Evolutionary conservation across 148 eudicot species (phyloP), one percentile per base, ranked within the genome.

Genomic region (Cornus florida): DNA sequence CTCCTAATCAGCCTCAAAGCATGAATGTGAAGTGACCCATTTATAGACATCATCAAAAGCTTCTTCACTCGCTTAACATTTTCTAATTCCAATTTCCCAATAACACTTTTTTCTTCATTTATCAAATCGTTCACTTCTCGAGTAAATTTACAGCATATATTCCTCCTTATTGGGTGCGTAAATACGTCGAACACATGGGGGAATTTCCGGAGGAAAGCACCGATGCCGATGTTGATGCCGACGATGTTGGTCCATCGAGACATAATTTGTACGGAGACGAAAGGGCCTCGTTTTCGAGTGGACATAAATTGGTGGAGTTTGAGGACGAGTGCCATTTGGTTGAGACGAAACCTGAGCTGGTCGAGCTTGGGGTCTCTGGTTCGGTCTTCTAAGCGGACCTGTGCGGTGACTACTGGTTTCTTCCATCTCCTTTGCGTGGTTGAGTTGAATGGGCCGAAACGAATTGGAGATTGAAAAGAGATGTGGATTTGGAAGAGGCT

Each of bases 151-250:
- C 97, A 94, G 71, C 98, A 94, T 23, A 82, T 43, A 68, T 90
- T 92, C 74, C 86, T 78, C 78, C 72, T 86, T 0, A 87, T 73
- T 3, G 92, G 94, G 85, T 92, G 96, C 33, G 85, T 88, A 66
- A 92, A 92, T 35, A 92, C 87, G 77, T 94, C 91, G 65, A 94
- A 94, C 72, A 94, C 72, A 69, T 90, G 93, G 11, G 97, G 94
- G 67, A 89, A 87, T 38, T 88, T 84, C 4, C 86, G 69, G 13
- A 92, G 46, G 32, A 90, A 89, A 56, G 82, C 86, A 39, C 89
- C 90, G 70, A 83, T 75, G 48, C 82, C 74, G 33, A 85, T 84
- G 68, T 84, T 83, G 62, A 92, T 83, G 64, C 96, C 92, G 77
- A 88, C 87, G 14, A 84, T 48, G 70, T 83, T 84, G 43, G 59